Evolutionary conservation across 257 asterid genomes (phyloP).

Genomic region (Lavandula angustifolia): DNA sequence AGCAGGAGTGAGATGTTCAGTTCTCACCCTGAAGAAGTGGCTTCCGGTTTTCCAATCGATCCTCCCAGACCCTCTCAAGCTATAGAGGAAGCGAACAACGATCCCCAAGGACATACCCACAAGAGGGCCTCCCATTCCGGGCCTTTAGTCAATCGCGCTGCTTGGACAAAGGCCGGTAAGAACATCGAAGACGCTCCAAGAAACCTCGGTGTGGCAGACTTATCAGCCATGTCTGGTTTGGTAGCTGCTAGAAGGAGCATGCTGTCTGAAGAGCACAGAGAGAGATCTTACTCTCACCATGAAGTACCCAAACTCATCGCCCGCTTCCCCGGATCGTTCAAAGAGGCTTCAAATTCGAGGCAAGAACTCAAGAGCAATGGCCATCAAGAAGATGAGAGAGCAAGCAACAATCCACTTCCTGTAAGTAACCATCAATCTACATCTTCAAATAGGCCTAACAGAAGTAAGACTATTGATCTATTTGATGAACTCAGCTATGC

Average conservation of each 20-base stretch:
- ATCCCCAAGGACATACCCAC: slow-evolving; percentile 52
- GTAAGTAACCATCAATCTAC: slow-evolving; percentile 43
- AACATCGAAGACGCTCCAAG: slow-evolving; percentile 68
- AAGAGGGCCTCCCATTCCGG: slow-evolving; percentile 95
- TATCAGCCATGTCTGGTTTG: slow-evolving; percentile 72
- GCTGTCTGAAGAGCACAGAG: slow-evolving; percentile 67
- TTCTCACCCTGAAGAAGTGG: slow-evolving; percentile 85
- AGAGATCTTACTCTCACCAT: slow-evolving; percentile 54
- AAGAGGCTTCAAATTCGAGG: slow-evolving; percentile 73
- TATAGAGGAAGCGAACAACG: slow-evolving; percentile 57
- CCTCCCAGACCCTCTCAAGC: slow-evolving; percentile 84
- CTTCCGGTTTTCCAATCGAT: slow-evolving; percentile 94
- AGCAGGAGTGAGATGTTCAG: slow-evolving; percentile 97
- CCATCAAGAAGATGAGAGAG: slow-evolving; percentile 57
- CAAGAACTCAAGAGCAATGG: slow-evolving; percentile 47
- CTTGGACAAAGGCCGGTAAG: slow-evolving; percentile 81
- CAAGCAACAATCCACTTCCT: slow-evolving; percentile 55
- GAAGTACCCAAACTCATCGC: slow-evolving; percentile 71
- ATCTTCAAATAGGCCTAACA: neutral
- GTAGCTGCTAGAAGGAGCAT: slow-evolving; percentile 84
- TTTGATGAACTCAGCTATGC: neutral
- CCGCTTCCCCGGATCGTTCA: slow-evolving; percentile 84
- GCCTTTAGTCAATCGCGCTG: slow-evolving; percentile 82
- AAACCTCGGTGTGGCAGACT: slow-evolving; percentile 55
- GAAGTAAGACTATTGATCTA: neutral